Evolutionary conservation across 1,284 basidiomycete genomes (phyloP), one percentile per base, ranked within the genome.

Genomic region (Heimioporus punctisporus): DNA sequence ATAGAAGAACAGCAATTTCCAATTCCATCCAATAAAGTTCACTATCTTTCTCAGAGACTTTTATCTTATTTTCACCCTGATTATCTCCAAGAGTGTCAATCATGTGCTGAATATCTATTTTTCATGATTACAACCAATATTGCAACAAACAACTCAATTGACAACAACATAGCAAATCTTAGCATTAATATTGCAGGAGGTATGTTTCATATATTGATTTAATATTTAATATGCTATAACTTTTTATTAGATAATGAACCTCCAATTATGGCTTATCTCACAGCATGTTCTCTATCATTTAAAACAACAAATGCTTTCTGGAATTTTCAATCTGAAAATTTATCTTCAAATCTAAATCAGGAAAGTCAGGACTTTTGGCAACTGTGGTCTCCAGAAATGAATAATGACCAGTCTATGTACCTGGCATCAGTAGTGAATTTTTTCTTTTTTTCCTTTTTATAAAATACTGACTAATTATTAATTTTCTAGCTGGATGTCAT

Each of bases 51-150:
- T 12, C 40, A 42, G 24, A 4, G 8, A 19, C n/a, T n/a, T n/a
- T n/a, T n/a, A n/a, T n/a, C n/a, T n/a, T n/a, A n/a, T n/a, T n/a
- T n/a, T n/a, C n/a, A n/a, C n/a, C n/a, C n/a, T n/a, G n/a, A n/a
- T n/a, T n/a, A n/a, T n/a, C n/a, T n/a, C n/a, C n/a, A n/a, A n/a
- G n/a, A n/a, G n/a, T n/a, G n/a, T n/a, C n/a, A n/a, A 50, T 26
- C 19, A 27, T 44, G 41, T 44, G 23, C 19, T n/a, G 24, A 50
- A 34, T 50, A 43, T 34, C 25, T 50, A 11, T 50, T 43, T 4
- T 53, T 48, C 7, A 12, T 56, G 1, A 45, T 56, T 5, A 57
- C 56, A n/a, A 45, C 56, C 28, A 23, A 28, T 40, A 6, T 56
- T 37, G 26, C 45, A n/a, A 7, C 46, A n/a, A 25, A 57, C 37